Evolutionary conservation across 2,329 filamentous ascomycete species (phyloP).

Genomic region (Aspergillus aculeatinus): DNA sequence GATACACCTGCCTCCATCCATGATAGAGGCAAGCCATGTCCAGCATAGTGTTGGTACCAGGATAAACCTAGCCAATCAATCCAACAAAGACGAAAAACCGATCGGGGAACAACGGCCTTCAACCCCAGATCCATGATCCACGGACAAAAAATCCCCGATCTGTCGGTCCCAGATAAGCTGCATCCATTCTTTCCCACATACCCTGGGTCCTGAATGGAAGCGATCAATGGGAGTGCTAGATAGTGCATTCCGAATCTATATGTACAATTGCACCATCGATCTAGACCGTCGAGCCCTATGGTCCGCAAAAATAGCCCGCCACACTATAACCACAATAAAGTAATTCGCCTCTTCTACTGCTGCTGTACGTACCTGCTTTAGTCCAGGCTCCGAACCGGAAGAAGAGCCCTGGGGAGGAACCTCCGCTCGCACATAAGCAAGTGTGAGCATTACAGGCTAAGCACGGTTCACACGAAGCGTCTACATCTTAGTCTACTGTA

Average conservation of each 20-base stretch:
- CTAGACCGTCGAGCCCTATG: neutral
- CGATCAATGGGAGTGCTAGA: too few species aligned
- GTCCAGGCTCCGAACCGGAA: neutral
- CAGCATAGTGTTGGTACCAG: too few species aligned
- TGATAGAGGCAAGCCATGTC: too few species aligned
- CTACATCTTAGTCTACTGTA: neutral
- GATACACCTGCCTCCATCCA: too few species aligned
- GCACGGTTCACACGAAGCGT: conserved; percentile 1
- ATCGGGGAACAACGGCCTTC: too few species aligned
- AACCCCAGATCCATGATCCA: too few species aligned
- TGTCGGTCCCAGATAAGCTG: too few species aligned
- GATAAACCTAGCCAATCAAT: too few species aligned
- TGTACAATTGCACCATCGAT: neutral
- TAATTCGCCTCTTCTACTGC: neutral
- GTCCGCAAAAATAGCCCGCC: neutral
- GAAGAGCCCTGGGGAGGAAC: neutral
- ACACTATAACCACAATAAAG: neutral
- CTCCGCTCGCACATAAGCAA: neutral
- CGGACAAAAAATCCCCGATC: too few species aligned
- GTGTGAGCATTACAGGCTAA: neutral
- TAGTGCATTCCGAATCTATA: neutral
- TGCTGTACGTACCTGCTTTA: neutral
- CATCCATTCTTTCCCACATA: too few species aligned
- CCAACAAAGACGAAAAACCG: too few species aligned
- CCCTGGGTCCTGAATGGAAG: too few species aligned